Percentiles rank a stretch among this genome's conserved stretches.
phyloP scores from a whole-genome alignment of 2,329 filamentous ascomycete species.

The Simplicillium aogashimaense region DNA sequence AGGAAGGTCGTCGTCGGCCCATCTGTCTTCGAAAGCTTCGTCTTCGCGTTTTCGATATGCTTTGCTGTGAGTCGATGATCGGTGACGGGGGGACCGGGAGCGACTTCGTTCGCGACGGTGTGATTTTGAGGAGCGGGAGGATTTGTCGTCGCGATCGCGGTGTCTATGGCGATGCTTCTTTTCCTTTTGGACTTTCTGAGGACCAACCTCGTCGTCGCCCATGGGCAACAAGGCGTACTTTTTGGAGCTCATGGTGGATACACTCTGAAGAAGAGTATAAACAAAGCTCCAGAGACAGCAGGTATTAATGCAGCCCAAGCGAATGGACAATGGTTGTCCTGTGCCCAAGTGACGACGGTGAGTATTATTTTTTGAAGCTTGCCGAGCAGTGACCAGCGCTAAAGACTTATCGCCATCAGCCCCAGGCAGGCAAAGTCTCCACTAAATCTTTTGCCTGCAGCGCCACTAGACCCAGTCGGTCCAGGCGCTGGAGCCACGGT shows the following conservation, averaged over 20 bases:
- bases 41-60: constrained; percentile 31
- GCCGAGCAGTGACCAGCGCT: no score
- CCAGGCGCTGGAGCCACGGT: no score
- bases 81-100: constrained; percentile 21
- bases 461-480: no score
- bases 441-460: no score
- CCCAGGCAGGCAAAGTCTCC: no score
- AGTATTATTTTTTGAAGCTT: no score
- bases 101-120: constrained; percentile 17
- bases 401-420: no score
- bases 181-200: constrained; percentile 40
- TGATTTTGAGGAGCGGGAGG: constrained; percentile 15
- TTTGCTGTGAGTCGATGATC: constrained; percentile 22
- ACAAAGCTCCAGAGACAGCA: no score
- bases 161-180: constrained; percentile 34
- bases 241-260: constrained; percentile 38
- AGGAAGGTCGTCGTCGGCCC: constrained; percentile 65
- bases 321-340: no score
- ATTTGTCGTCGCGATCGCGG: constrained; percentile 19
- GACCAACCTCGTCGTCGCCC: constrained; percentile 52
- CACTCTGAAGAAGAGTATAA: no score
- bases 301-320: no score
- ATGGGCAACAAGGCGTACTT: constrained; percentile 59
- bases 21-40: constrained; percentile 61
- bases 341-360: no score